Conservation (phyloP, 805 yeast species). For the Myxozyma neotropica region DNA sequence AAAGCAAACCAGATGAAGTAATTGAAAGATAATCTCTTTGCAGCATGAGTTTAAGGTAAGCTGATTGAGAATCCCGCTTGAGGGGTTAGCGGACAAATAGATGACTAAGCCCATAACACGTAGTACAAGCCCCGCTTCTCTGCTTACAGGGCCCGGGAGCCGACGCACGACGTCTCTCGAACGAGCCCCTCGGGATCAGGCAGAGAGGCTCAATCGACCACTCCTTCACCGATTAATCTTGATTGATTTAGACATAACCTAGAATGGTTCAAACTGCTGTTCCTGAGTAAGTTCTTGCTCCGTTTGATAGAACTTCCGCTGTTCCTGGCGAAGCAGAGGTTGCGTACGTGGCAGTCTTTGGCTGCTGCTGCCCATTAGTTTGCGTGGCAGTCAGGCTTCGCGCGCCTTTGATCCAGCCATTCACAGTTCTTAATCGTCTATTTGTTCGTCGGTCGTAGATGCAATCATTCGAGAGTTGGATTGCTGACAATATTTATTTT, state of each 20-base stretch:
- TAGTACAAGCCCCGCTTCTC: not conserved
- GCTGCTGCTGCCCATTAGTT: too few relatives aligned
- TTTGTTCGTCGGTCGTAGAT: too few relatives aligned
- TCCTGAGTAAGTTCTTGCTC: conserved; percentile 10
- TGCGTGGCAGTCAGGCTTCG: not conserved
- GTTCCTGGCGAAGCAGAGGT: not conserved
- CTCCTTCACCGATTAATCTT: not conserved
- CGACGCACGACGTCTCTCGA: not conserved
- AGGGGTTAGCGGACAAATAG: too few relatives aligned
- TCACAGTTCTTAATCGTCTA: not conserved
- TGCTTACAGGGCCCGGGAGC: not conserved
- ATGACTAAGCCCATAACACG: not conserved
- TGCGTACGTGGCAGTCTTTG: conserved; percentile 1
- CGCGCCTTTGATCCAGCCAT: not conserved
- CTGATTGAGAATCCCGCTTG: too few relatives aligned
- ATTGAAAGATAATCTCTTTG: too few relatives aligned
- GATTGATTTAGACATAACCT: not conserved
- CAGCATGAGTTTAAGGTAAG: too few relatives aligned
- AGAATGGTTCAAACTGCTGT: conserved; percentile 14
- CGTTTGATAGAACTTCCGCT: not conserved
- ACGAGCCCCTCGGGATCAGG: not conserved
- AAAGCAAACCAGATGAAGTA: too few relatives aligned
- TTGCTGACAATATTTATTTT: conserved; percentile 13
- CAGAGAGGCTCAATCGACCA: not conserved
- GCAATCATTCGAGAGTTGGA: not conserved